phyloP scores from a whole-genome alignment of 768 basidiomycete genomes.

The Sarcodon sp. region DNA sequence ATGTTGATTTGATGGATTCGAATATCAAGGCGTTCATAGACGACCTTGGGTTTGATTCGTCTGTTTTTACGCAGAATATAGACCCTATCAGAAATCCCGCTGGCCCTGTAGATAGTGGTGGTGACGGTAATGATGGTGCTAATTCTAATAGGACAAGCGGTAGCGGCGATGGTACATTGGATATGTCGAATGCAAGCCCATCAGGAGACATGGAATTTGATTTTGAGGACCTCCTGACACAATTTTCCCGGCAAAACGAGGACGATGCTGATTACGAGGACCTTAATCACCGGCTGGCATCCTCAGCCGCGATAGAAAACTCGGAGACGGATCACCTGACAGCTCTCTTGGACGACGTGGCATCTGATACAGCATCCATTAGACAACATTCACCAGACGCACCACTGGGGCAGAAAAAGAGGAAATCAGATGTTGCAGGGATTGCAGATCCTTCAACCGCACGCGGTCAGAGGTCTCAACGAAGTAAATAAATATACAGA shows the following conservation, averaged over 20 bases:
- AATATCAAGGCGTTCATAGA: constrained; percentile 65
- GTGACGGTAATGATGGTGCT: background rate
- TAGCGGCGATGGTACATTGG: background rate
- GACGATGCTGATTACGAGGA: constrained; percentile 17
- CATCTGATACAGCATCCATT: constrained; percentile 12
- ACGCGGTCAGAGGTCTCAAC: too few species aligned
- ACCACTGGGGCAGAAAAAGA: background rate
- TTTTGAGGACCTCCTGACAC: constrained; percentile 27
- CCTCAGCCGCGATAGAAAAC: constrained; percentile 16
- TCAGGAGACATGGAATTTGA: constrained; percentile 17
- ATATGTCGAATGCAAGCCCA: background rate
- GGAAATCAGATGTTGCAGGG: background rate
- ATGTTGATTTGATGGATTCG: constrained; percentile 56
- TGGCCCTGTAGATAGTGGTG: background rate
- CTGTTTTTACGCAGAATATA: constrained; percentile 10
- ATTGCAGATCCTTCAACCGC: too few species aligned
- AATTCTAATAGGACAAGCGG: background rate
- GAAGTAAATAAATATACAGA: too few species aligned
- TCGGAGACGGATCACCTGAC: constrained; percentile 23
- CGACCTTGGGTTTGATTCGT: constrained; percentile 52
- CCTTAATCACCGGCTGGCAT: constrained; percentile 19
- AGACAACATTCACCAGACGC: background rate
- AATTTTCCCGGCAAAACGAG: constrained; percentile 19
- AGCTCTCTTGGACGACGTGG: constrained; percentile 31
- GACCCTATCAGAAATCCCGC: background rate